These are phyloP conservation scores for Chlorella sp. DNA, from an alignment of 139 green algal genomes.

Conservation along the genomic window DNA sequence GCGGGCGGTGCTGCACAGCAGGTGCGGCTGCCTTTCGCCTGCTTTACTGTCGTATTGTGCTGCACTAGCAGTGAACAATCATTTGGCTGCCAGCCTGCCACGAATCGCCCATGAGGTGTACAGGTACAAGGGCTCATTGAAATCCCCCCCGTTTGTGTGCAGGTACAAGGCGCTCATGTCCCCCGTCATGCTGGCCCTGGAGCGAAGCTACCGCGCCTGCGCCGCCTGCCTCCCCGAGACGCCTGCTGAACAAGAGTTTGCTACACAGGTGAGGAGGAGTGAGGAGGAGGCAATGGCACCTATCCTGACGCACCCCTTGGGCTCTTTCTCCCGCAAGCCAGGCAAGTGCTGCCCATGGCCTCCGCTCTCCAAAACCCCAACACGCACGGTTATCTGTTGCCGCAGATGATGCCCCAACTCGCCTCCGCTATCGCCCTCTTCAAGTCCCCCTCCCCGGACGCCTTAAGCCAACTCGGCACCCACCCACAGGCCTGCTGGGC, in stretches of 20 bases:
- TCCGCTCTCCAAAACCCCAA: too few relatives aligned
- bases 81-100: too few relatives aligned
- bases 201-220: constrained; percentile 34
- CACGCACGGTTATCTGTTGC: neutral
- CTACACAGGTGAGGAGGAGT: neutral
- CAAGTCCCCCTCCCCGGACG: constrained; percentile 4
- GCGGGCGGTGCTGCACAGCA: neutral
- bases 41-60: too few relatives aligned
- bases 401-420: constrained; percentile 25
- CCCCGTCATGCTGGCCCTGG: constrained; percentile 39
- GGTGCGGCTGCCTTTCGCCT: neutral
- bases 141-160: neutral
- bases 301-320: neutral
- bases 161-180: constrained; percentile 50
- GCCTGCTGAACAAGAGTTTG: constrained; percentile 37
- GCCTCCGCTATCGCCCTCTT: constrained; percentile 9
- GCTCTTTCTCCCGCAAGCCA: too few relatives aligned
- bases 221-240: constrained; percentile 10
- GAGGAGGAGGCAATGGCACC: neutral
- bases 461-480: neutral
- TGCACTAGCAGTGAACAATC: too few relatives aligned
- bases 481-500: constrained; percentile 27
- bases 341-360: too few relatives aligned
- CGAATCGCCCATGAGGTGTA: too few relatives aligned
- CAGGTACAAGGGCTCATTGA: too few relatives aligned